Percentiles rank a stretch among this genome's conserved stretches.
Evolutionary conservation across 106 monocot genomes (phyloP).

Genomic region (Allium fistulosum): DNA sequence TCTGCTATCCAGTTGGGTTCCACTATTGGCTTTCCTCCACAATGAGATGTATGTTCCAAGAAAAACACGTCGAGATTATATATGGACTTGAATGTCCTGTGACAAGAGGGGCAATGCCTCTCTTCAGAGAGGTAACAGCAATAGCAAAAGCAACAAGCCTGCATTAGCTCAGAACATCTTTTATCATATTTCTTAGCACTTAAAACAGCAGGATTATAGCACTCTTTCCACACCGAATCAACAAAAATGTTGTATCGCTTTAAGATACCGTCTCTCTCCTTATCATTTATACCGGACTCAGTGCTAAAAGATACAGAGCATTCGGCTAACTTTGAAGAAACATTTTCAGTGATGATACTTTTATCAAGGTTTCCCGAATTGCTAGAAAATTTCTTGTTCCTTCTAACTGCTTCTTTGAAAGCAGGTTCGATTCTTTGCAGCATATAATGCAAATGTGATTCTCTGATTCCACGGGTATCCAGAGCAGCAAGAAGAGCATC

Average conservation of each 20-base stretch:
- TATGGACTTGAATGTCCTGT: conserved; percentile 55
- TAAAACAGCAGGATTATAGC: conserved; percentile 38
- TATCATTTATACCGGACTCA: conserved; percentile 56
- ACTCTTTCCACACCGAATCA: conserved; percentile 77
- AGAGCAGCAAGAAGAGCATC: conserved; percentile 65
- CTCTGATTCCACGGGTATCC: conserved; percentile 88
- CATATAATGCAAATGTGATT: conserved; percentile 93
- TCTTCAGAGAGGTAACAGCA: conserved; percentile 61
- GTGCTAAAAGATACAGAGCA: conserved; percentile 60
- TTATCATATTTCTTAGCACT: conserved; percentile 77
- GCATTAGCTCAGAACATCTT: conserved; percentile 53
- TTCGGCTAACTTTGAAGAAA: conserved; percentile 31
- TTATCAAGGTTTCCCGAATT: conserved; percentile 4
- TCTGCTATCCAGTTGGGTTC: conserved; percentile 42
- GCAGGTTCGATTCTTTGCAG: conserved; percentile 70
- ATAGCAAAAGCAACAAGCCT: conserved; percentile 56
- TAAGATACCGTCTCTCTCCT: conserved; percentile 43
- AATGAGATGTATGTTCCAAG: conserved; percentile 43
- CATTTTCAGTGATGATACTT: conserved; percentile 13
- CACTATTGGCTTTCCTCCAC: conserved; percentile 39
- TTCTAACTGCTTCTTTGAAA: conserved; percentile 71
- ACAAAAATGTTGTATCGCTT: conserved; percentile 61
- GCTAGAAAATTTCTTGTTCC: conserved; percentile 14
- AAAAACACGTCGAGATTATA: conserved; percentile 39
- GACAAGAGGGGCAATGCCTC: conserved; percentile 80